These are phyloP conservation scores for Ceratorhiza oryzae-sativae DNA, from an alignment of 1,284 basidiomycete species.

Conservation along the genomic window DNA sequence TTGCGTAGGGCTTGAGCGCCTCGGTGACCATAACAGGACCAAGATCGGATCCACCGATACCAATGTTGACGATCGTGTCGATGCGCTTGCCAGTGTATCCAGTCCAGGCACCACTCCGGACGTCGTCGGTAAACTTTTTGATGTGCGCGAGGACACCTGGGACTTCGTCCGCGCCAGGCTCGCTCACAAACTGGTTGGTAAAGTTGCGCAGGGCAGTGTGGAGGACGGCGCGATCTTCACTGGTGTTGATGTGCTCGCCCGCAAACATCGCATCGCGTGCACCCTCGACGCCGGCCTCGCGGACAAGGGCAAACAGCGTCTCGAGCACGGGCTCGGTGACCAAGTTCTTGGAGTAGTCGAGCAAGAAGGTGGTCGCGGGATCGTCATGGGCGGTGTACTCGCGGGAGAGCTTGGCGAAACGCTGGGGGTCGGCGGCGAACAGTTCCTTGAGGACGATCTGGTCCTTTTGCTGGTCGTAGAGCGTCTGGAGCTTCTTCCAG, in stretches of 20 bases:
- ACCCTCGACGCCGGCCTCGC: conserved; percentile 86
- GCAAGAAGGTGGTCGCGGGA: conserved; percentile 79
- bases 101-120: conserved; percentile 90
- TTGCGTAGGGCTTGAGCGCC: conserved; percentile 91
- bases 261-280: conserved; percentile 93
- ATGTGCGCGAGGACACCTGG: conserved; percentile 88
- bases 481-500: conserved; percentile 90
- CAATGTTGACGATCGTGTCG: conserved; percentile 96
- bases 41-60: conserved; percentile 97
- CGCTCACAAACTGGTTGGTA: conserved; percentile 71
- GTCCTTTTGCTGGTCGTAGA: conserved; percentile 78
- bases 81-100: conserved; percentile 97
- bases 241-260: conserved; percentile 98
- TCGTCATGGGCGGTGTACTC: conserved; percentile 71
- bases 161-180: conserved; percentile 86
- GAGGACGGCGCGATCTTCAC: conserved; percentile 94
- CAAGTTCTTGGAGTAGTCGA: conserved; percentile 98
- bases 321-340: conserved; percentile 86
- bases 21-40: conserved; percentile 99
- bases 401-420: conserved; percentile 86
- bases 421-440: conserved; percentile 84
- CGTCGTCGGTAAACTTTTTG: conserved; percentile 84
- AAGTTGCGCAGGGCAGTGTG: conserved; percentile 95
- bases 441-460: conserved; percentile 89
- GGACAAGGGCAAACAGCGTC: conserved; percentile 78